Evolutionary conservation across 306 rosid species (phyloP), one percentile per base, ranked within the genome.

Genomic region (Cicer chorassanicum): DNA sequence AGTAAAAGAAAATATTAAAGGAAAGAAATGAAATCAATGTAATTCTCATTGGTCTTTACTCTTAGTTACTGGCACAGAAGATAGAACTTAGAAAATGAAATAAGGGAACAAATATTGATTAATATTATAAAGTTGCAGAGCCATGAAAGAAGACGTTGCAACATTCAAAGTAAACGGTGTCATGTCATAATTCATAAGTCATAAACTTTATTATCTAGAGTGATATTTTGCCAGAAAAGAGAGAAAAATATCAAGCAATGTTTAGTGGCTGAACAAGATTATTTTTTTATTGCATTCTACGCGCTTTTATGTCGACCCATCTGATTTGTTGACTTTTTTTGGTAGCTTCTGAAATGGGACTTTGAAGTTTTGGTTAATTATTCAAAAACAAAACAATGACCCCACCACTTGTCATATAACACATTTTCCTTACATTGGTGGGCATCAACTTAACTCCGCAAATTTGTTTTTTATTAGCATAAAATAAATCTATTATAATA

Each of bases 11-110:
- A 48, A 83, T 21, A 46, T 78, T 39, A 72, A 78, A 63, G 19
- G 74, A 54, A 78, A 78, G 68, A 64, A 76, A 54, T 15, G 86
- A 78, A 79, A 69, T 34, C 50, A 73, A 53, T 44, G 19, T 49
- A 62, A 68, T 73, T 73, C 83, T 82, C 86, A 82, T 82, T 77
- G 77, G 77, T 51, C 63, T 73, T 15, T 73, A 51, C 53, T 51
- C 10, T 68, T 16, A 61, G 46, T 45, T 45, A 65, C 70, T 51
- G 34, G 46, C 8, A 62, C 16, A 70, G 3, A 61, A 75, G n/a
- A 60, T 60, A 69, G 65, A 61, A 75, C 10, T 50, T 60, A 69
- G 65, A 34, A 46, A 12, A 72, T 65, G 38, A 76, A 38, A 4
- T 70, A 48, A 76, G 53, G 65, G 21, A 61, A 72, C 60, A 56